A percentile compares a stretch with the other conserved stretches of the same genome.
phyloP scores from a whole-genome alignment of 176 grass and related monocot genomes.

The Eleusine coracana region DNA sequence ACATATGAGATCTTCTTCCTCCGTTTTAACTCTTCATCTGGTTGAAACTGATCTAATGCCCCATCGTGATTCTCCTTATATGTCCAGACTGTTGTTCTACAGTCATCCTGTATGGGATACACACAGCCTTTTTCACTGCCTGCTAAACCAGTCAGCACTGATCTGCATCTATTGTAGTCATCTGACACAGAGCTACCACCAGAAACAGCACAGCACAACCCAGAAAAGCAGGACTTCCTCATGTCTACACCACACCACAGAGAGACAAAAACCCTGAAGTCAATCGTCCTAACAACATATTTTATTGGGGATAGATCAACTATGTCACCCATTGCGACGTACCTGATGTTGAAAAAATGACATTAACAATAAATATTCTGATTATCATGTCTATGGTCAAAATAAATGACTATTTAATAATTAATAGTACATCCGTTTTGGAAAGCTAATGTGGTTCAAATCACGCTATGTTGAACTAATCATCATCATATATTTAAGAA shows the following conservation, averaged over 20 bases:
- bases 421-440: background rate
- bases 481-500: too few species aligned
- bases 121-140: conserved; percentile 55
- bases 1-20: conserved; percentile 79
- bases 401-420: background rate
- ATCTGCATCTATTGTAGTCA: conserved; percentile 68
- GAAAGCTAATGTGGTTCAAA: too few species aligned
- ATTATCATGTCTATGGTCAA: background rate
- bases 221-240: conserved; percentile 62
- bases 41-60: conserved; percentile 83
- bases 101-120: conserved; percentile 81
- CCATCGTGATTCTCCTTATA: conserved; percentile 62
- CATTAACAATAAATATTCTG: background rate
- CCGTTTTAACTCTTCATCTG: conserved; percentile 71
- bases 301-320: conserved; percentile 71
- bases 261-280: conserved; percentile 85
- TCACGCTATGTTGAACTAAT: too few species aligned
- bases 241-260: conserved; percentile 81
- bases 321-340: conserved; percentile 80
- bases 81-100: conserved; percentile 89
- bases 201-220: conserved; percentile 73
- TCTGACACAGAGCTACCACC: conserved; percentile 40
- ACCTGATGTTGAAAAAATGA: conserved; percentile 62
- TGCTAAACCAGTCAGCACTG: conserved; percentile 68
- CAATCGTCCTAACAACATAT: conserved; percentile 65